Evolutionary conservation across 2,329 filamentous ascomycete species (phyloP).

Genomic region (Fusarium sp.): DNA sequence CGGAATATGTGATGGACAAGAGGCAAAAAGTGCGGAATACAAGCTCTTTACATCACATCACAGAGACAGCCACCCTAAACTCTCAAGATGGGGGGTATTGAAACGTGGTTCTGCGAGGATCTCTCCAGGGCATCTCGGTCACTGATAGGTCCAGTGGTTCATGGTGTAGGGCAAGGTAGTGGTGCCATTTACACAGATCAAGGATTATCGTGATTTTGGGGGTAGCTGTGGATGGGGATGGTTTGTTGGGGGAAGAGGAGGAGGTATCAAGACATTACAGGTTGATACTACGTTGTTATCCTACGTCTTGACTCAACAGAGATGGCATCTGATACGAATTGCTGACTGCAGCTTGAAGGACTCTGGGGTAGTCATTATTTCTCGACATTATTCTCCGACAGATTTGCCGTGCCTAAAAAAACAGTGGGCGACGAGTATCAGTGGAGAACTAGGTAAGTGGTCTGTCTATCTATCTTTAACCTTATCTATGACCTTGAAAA

Average conservation of each 20-base stretch:
- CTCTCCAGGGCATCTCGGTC: constrained; percentile 10
- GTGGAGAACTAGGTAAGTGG: constrained; percentile 26
- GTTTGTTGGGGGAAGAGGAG: constrained; percentile 2
- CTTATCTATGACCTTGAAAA: constrained; percentile 28
- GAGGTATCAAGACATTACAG: neutral
- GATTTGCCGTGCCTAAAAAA: neutral
- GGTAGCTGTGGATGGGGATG: neutral
- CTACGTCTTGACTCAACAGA: neutral
- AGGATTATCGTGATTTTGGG: neutral
- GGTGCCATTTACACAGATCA: no score
- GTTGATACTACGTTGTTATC: neutral
- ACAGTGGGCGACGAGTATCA: constrained; percentile 17
- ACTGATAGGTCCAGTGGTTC: constrained; percentile 15
- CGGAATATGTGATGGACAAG: constrained; percentile 7
- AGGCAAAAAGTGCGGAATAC: constrained; percentile 26
- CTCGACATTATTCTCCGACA: neutral
- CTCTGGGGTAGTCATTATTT: constrained; percentile 8
- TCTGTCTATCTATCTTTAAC: constrained; percentile 7
- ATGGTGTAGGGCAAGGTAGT: constrained; percentile 11
- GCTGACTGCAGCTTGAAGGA: neutral
- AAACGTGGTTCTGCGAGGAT: constrained; percentile 39
- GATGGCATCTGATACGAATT: neutral
- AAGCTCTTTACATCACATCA: constrained; percentile 1
- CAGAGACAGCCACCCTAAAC: neutral
- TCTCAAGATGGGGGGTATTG: constrained; percentile 18